Evolutionary conservation across 306 rosid species (phyloP).

Genomic region (Lathyrus aphaca): DNA sequence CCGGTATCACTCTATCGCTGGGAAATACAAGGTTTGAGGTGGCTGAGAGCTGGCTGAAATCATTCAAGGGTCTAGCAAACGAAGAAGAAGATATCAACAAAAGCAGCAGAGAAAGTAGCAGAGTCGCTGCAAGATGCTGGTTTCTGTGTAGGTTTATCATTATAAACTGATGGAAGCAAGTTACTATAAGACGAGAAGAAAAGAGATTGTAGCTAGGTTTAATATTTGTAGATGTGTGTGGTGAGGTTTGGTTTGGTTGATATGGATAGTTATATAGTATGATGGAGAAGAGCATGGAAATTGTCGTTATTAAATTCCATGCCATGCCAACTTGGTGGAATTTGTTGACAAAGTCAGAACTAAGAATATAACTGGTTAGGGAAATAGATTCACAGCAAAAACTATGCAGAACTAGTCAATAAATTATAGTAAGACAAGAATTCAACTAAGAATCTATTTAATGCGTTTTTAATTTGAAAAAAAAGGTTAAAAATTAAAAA

Average conservation of each 20-base stretch:
- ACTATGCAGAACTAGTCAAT: too few species aligned
- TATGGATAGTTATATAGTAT: background rate
- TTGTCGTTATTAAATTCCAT: background rate
- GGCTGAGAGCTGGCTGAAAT: background rate
- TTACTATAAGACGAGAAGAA: too few species aligned
- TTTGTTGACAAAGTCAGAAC: too few species aligned
- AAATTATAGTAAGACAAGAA: too few species aligned
- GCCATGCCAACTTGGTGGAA: too few species aligned
- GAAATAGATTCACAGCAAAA: too few species aligned
- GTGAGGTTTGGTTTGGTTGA: background rate
- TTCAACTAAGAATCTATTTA: background rate
- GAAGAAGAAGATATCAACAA: conserved; percentile 10
- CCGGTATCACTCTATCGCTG: background rate
- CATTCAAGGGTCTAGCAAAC: conserved; percentile 45
- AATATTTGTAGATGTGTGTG: background rate
- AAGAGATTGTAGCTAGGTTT: background rate
- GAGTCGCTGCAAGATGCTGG: background rate
- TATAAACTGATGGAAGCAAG: too few species aligned
- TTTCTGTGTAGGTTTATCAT: conserved; percentile 36
- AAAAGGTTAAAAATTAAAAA: too few species aligned
- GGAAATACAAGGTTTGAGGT: conserved; percentile 43
- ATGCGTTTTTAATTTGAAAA: too few species aligned
- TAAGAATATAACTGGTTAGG: too few species aligned
- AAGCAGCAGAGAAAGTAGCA: conserved; percentile 1
- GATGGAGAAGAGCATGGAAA: background rate